Evolutionary conservation across 768 basidiomycete genomes (phyloP).

Genomic region (Macrocybe gigantea): DNA sequence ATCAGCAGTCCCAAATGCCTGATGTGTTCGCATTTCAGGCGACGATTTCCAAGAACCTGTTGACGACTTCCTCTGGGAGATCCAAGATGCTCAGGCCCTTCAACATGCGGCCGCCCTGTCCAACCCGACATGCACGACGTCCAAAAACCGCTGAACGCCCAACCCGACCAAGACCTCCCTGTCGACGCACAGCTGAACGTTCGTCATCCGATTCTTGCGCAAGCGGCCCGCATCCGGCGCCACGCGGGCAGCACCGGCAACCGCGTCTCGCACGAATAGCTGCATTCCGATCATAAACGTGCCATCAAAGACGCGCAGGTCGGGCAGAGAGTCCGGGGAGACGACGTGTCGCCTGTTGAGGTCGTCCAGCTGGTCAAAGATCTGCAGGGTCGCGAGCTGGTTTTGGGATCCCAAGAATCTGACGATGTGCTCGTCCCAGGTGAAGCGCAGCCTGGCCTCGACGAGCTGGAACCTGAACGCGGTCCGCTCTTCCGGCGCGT

Average conservation of each 20-base stretch:
- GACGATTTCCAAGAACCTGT: slow-evolving; percentile 14
- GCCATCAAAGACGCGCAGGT: slow-evolving; percentile 40
- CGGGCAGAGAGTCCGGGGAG: slow-evolving; percentile 23
- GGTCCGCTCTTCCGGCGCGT: no score
- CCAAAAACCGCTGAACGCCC: slow-evolving; percentile 14
- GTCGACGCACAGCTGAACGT: slow-evolving; percentile 40
- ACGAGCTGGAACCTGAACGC: slow-evolving; percentile 37
- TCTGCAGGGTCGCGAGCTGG: slow-evolving; percentile 32
- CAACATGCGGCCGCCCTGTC: slow-evolving; percentile 13
- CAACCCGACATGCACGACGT: slow-evolving; percentile 11
- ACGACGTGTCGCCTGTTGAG: slow-evolving; percentile 4
- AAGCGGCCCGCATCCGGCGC: no score
- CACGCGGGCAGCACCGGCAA: no score
- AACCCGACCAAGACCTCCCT: slow-evolving; percentile 18
- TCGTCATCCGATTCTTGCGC: slow-evolving; percentile 28
- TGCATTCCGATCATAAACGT: slow-evolving; percentile 34
- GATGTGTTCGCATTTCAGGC: slow-evolving; percentile 17
- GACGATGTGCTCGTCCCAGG: slow-evolving; percentile 41
- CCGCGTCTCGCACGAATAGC: slow-evolving; percentile 15
- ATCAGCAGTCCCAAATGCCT: slow-evolving; percentile 22
- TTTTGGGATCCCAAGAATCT: slow-evolving; percentile 44
- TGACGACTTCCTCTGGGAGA: slow-evolving; percentile 18
- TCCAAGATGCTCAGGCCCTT: slow-evolving; percentile 23
- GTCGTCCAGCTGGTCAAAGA: slow-evolving; percentile 19
- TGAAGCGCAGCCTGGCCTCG: slow-evolving; percentile 41